Conservation (phyloP, 1,284 basidiomycete genomes). For the Inonotus obliquus region DNA sequence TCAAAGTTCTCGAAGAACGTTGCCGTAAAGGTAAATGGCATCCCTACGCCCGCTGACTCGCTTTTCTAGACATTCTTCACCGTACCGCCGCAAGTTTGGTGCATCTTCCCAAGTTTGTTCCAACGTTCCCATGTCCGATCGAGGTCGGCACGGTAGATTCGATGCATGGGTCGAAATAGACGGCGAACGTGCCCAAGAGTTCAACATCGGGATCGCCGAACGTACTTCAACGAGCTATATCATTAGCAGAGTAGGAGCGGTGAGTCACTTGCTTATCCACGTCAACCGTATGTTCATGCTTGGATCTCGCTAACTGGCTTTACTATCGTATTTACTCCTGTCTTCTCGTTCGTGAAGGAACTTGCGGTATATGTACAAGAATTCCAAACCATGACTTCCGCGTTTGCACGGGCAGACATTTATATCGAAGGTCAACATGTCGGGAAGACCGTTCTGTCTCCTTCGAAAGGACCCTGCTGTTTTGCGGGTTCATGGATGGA, state of each 20-base stretch:
- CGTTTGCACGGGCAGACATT: neutral
- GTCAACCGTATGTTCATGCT: neutral
- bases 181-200: neutral
- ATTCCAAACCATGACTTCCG: neutral
- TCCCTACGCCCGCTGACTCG: too few relatives aligned
- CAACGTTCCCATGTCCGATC: neutral
- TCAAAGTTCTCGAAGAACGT: too few relatives aligned
- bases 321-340: neutral
- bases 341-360: neutral
- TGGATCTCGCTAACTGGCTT: too few relatives aligned
- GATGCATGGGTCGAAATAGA: constrained; percentile 1
- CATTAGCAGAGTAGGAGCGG: neutral
- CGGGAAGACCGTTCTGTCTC: constrained; percentile 1
- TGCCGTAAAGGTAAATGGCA: too few relatives aligned
- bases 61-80: too few relatives aligned
- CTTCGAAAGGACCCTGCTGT: neutral
- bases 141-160: constrained; percentile 2
- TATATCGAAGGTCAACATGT: constrained; percentile 1
- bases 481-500: constrained; percentile 8
- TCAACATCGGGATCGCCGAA: neutral
- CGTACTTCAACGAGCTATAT: neutral
- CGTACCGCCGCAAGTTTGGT: too few relatives aligned
- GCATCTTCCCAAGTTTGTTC: neutral
- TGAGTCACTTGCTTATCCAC: neutral
- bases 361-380: constrained; percentile 5